Evolutionary conservation across 352 stramenopile species (phyloP).

Genomic region (Halophytophthora batemanensis): DNA sequence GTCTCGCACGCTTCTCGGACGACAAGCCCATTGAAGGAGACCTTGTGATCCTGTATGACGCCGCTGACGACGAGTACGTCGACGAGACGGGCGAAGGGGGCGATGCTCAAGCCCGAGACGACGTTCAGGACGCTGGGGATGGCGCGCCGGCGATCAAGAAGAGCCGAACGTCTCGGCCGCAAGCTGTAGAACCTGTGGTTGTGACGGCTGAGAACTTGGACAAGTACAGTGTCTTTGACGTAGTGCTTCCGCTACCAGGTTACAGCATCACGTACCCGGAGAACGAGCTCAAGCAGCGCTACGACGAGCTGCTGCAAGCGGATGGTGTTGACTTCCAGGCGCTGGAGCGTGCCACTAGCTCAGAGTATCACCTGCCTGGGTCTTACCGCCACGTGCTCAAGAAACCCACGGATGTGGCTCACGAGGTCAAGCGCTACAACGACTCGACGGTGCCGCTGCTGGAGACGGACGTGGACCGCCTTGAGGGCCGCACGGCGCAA

Average conservation of each 20-base stretch:
- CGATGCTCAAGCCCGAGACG: constrained; percentile 20
- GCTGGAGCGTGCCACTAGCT: constrained; percentile 69
- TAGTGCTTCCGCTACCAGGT: constrained; percentile 95
- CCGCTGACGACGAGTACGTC: constrained; percentile 32
- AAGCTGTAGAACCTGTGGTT: constrained; percentile 27
- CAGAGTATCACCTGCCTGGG: constrained; percentile 90
- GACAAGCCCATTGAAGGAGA: constrained; percentile 86
- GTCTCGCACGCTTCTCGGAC: constrained; percentile 72
- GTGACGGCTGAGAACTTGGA: constrained; percentile 89
- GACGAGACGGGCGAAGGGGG: constrained; percentile 24
- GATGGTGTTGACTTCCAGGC: constrained; percentile 71
- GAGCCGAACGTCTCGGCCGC: constrained; percentile 16
- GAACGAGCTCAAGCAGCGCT: constrained; percentile 74
- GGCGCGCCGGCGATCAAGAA: constrained; percentile 18
- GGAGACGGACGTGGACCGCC: constrained; percentile 90
- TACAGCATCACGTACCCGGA: constrained; percentile 88
- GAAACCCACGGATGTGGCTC: constrained; percentile 85
- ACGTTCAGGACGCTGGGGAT: constrained; percentile 32
- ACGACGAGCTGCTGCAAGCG: constrained; percentile 53
- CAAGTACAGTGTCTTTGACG: constrained; percentile 91
- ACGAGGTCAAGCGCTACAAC: constrained; percentile 91
- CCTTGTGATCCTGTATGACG: constrained; percentile 76
- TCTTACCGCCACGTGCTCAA: constrained; percentile 93
- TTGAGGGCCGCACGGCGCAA: constrained; percentile 33
- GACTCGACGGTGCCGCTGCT: constrained; percentile 91